Conservation (phyloP, 768 basidiomycete species). For the Holtermannia corniformis region DNA sequence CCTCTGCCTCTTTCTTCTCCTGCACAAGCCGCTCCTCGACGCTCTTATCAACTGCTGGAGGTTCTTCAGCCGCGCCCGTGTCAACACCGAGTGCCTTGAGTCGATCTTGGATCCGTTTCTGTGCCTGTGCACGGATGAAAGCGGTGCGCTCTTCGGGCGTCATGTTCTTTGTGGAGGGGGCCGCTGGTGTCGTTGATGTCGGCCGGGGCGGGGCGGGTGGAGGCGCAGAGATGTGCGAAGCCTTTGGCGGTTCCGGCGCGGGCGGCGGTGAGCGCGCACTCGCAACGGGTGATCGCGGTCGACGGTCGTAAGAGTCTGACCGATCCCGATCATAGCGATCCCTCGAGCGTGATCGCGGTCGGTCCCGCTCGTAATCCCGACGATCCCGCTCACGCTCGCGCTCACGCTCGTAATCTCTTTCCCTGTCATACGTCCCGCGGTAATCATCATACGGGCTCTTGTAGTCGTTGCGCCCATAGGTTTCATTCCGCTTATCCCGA, state of each 20-base stretch:
- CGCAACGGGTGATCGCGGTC: constrained; percentile 19
- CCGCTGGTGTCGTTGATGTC: constrained; percentile 40
- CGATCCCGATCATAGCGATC: constrained; percentile 17
- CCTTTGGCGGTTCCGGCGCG: constrained; percentile 42
- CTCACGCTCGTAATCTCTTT: constrained; percentile 47
- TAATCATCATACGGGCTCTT: background rate
- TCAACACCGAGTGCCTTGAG: constrained; percentile 74
- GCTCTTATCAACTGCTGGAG: constrained; percentile 56
- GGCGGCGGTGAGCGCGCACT: constrained; percentile 46
- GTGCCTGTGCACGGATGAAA: constrained; percentile 67
- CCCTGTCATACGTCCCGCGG: constrained; percentile 12
- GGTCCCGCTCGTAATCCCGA: constrained; percentile 41
- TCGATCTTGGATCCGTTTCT: constrained; percentile 70
- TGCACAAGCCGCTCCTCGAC: constrained; percentile 75
- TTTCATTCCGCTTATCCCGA: constrained; percentile 71
- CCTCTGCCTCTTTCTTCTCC: constrained; percentile 86
- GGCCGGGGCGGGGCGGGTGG: constrained; percentile 51
- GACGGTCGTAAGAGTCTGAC: constrained; percentile 17
- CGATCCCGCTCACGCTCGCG: constrained; percentile 42
- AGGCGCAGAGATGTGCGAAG: constrained; percentile 34
- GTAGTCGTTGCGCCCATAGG: constrained; percentile 20
- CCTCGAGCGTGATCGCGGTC: constrained; percentile 44
- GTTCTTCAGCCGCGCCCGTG: constrained; percentile 23
- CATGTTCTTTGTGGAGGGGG: constrained; percentile 61
- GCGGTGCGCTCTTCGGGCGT: constrained; percentile 72